Evolutionary conservation across 352 stramenopile species (phyloP).

Genomic region (Globisporangium okanoganense): DNA sequence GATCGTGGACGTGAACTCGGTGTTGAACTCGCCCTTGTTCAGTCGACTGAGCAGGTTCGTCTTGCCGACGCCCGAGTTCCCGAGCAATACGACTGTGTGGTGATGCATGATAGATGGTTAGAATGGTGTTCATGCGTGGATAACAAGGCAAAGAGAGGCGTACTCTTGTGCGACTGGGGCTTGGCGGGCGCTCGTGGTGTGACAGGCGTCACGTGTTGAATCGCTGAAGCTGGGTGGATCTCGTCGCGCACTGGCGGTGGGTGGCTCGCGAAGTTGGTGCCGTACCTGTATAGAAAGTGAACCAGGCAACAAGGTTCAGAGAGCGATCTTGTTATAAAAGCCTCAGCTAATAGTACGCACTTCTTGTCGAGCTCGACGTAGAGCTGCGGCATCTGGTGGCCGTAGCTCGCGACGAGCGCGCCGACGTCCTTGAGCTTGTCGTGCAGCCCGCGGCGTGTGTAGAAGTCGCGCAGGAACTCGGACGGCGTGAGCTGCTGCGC

Average conservation of each 20-base stretch:
- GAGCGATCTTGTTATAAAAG: too few relatives aligned
- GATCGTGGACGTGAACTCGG: constrained; percentile 83
- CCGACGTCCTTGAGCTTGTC: constrained; percentile 75
- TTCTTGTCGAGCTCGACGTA: constrained; percentile 72
- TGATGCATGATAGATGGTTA: constrained; percentile 4
- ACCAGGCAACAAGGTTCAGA: not conserved
- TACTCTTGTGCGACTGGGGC: constrained; percentile 64
- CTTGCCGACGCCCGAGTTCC: constrained; percentile 85
- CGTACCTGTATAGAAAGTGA: constrained; percentile 36
- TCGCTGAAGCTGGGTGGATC: constrained; percentile 20
- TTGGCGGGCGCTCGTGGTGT: constrained; percentile 36
- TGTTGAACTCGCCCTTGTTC: constrained; percentile 81
- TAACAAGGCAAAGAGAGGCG: not conserved
- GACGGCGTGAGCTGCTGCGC: constrained; percentile 40
- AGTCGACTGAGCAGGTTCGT: constrained; percentile 79
- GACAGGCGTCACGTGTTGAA: constrained; percentile 11
- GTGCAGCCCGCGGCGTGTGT: constrained; percentile 50
- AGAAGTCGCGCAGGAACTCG: constrained; percentile 75
- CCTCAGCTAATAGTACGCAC: too few relatives aligned
- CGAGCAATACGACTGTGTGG: constrained; percentile 70
- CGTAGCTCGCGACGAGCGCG: constrained; percentile 46
- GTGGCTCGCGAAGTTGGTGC: constrained; percentile 44
- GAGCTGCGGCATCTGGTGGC: constrained; percentile 46
- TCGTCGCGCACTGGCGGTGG: constrained; percentile 44
- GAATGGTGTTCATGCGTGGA: not conserved